Evolutionary conservation across 306 rosid species (phyloP), one percentile per base, ranked within the genome.

Genomic region (Clitoria ternatea): DNA sequence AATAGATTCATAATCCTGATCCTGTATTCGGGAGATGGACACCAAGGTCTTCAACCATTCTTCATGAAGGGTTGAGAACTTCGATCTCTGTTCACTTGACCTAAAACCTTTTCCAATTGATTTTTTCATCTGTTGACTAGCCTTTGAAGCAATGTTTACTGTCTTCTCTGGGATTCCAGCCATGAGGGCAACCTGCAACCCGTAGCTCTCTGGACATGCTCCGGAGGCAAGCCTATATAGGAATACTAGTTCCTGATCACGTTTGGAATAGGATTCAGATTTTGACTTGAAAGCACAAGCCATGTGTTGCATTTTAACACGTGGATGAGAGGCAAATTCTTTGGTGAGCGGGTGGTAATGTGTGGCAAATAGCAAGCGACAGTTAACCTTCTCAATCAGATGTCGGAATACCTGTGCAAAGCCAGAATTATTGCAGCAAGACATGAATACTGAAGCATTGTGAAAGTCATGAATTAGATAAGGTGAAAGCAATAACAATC

Each of bases 291-390:
- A 89, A 50, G 87, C 73, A 76, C 98, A 90, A 55, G 98, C 95
- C 98, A 90, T 94, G 84, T 94, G 98, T 70, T 90, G 94, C 80
- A 90, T 80, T 32, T 72, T 84, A 29, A 94, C 98, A 6, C 82
- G 94, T 0, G 98, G 98, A 82, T 94, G 97, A 79, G 96, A 82
- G 62, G 90, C 96, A 37, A 94, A 94, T 73, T 94, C 98, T 75
- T 89, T 90, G 0, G 98, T 90, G 23, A 90, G 96, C 0, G 98
- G 95, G 68, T 94, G 98, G 85, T 94, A 90, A 80, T 94, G 97
- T 1, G 98, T 94, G 11, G 98, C 97, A 37, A 94, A 94, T 45
- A 94, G 90, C 74, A 90, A 69, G n/a, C 98, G 92, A 74, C 98
- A 94, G 78, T 90, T 89, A 24, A 94, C 84, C 69, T 89, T 90